Percentiles rank a stretch among this genome's conserved stretches.
These are phyloP conservation scores for Colletotrichum somersetense DNA, from an alignment of 2,329 filamentous ascomycete species.

Conservation along the genomic window DNA sequence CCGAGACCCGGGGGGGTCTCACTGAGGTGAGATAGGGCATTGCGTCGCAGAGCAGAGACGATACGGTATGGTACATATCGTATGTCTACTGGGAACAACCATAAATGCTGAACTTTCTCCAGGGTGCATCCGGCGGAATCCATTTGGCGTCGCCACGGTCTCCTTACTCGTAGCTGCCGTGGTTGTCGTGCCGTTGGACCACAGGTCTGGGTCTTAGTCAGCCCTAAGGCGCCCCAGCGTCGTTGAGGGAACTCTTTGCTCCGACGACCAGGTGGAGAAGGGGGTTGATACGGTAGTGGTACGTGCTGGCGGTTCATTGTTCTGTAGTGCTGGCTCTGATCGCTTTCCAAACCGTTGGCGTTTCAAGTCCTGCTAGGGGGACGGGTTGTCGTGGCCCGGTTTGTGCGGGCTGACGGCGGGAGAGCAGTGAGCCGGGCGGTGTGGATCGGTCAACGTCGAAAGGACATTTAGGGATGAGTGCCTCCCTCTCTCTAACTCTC, in stretches of 20 bases:
- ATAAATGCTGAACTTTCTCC: neutral
- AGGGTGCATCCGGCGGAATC: neutral
- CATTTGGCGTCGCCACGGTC: neutral
- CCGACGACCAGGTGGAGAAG: constrained; percentile 25
- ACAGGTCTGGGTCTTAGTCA: neutral
- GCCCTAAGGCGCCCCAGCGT: neutral
- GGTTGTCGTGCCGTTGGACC: neutral
- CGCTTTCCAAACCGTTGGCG: constrained; percentile 33
- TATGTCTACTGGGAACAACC: neutral
- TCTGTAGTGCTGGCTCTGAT: neutral
- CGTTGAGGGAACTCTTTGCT: constrained; percentile 11
- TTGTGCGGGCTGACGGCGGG: neutral
- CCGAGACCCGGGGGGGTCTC: neutral
- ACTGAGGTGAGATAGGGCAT: constrained; percentile 11
- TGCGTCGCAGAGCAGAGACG: neutral
- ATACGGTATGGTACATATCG: neutral
- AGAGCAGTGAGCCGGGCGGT: neutral
- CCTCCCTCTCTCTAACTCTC: no score
- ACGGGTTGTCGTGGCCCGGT: neutral
- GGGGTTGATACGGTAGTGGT: constrained; percentile 1
- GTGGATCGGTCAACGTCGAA: neutral
- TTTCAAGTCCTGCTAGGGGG: constrained; percentile 19
- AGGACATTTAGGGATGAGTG: neutral
- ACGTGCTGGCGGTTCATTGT: neutral
- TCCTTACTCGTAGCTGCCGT: neutral